phyloP scores from a whole-genome alignment of 129 eudicot species.

The Artemisia annua region DNA sequence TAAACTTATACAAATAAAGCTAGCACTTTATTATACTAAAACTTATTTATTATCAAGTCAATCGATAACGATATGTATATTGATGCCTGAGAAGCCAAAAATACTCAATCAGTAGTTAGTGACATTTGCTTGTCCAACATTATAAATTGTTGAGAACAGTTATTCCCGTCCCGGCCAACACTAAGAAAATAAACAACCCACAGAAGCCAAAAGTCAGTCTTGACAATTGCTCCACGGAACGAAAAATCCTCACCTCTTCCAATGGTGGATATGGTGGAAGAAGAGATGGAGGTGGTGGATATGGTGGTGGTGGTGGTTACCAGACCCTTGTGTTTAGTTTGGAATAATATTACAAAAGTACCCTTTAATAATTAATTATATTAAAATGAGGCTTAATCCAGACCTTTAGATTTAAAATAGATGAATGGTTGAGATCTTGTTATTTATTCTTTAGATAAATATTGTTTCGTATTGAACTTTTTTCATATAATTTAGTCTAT shows the following conservation, averaged over 20 bases:
- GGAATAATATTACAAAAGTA: too few relatives aligned
- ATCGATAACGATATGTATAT: conserved; percentile 8
- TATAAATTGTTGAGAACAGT: conserved; percentile 25
- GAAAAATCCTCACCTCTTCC: conserved; percentile 85
- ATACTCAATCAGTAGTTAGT: neutral
- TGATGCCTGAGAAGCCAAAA: conserved; percentile 12
- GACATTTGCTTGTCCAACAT: conserved; percentile 2
- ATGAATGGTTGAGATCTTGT: too few relatives aligned
- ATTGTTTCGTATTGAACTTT: too few relatives aligned
- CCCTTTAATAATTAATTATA: too few relatives aligned
- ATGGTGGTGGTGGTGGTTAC: too few relatives aligned
- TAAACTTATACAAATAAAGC: conserved; percentile 21
- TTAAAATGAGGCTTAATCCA: too few relatives aligned
- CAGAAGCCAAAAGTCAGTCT: conserved; percentile 95
- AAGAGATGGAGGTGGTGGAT: too few relatives aligned
- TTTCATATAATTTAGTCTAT: too few relatives aligned
- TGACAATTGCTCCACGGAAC: conserved; percentile 68
- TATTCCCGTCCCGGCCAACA: conserved; percentile 77
- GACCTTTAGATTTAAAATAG: too few relatives aligned
- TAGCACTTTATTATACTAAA: conserved; percentile 22
- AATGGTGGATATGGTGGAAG: too few relatives aligned
- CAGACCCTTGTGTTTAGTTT: too few relatives aligned
- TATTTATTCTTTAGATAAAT: too few relatives aligned
- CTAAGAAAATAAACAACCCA: conserved; percentile 79
- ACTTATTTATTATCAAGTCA: conserved; percentile 20